Percentiles rank a stretch among this genome's conserved stretches.
Evolutionary conservation across 208 protist species (phyloP).

Genomic region (Leishmania mexicana): DNA sequence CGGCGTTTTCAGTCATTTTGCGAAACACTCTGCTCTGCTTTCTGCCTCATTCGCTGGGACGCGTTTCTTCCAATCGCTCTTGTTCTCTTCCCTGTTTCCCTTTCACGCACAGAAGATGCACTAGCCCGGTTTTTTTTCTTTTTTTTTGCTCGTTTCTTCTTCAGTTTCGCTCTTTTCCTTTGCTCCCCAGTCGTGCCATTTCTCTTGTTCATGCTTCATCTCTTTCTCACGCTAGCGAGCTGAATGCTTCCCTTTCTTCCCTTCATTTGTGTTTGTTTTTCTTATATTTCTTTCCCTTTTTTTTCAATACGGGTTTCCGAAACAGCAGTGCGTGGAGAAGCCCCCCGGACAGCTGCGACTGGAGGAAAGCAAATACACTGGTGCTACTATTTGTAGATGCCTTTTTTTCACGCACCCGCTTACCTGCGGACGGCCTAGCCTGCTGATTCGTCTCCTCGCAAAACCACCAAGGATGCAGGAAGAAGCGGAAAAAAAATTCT

Average conservation of each 20-base stretch:
- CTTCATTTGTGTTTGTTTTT: not conserved
- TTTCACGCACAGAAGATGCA: not conserved
- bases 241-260: not conserved
- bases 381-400: not conserved
- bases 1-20: not conserved
- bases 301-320: not conserved
- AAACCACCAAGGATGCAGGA: not conserved
- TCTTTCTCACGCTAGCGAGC: constrained; percentile 4
- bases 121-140: constrained; percentile 7
- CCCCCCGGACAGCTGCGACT: not conserved
- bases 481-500: not conserved
- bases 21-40: not conserved
- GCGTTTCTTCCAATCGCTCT: not conserved
- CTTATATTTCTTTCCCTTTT: not conserved
- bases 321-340: not conserved
- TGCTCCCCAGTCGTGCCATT: constrained; percentile 4
- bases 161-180: constrained; percentile 8
- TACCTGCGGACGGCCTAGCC: not conserved
- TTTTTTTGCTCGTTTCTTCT: not conserved
- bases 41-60: not conserved
- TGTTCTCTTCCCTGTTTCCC: not conserved
- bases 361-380: not conserved
- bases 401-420: not conserved
- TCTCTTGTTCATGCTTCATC: constrained; percentile 1
- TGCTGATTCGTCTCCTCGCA: constrained; percentile 5